These are phyloP conservation scores for Iberis amara DNA, from an alignment of 441 rosid species.

Conservation along the genomic window DNA sequence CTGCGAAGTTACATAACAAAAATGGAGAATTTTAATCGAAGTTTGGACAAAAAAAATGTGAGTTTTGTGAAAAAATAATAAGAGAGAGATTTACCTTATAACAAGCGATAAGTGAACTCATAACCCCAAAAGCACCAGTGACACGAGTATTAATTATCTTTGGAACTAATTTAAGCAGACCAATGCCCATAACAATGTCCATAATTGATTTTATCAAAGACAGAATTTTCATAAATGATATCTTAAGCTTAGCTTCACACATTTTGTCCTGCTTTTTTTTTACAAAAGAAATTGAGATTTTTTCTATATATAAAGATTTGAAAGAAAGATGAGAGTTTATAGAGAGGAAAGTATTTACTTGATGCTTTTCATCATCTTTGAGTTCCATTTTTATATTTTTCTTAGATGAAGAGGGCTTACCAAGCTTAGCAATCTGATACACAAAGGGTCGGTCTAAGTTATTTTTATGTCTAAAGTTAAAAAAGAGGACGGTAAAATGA, in stretches of 20 bases:
- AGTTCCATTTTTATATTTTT: constrained; percentile 77
- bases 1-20: constrained; percentile 34
- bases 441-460: neutral
- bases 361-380: constrained; percentile 52
- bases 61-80: neutral
- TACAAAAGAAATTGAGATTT: neutral
- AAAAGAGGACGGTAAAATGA: too few species aligned
- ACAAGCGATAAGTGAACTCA: constrained; percentile 80
- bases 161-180: constrained; percentile 88
- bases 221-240: constrained; percentile 75
- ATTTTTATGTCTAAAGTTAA: too few species aligned
- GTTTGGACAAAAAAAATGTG: neutral
- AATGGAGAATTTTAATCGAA: neutral
- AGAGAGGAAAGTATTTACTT: constrained; percentile 34
- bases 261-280: constrained; percentile 51
- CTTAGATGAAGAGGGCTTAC: constrained; percentile 72
- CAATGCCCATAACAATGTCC: constrained; percentile 78
- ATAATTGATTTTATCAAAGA: constrained; percentile 74
- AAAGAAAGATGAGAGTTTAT: neutral
- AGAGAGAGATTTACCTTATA: constrained; percentile 59
- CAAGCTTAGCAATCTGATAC: constrained; percentile 72
- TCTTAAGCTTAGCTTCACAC: constrained; percentile 63
- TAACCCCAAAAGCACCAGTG: constrained; percentile 83
- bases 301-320: neutral
- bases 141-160: constrained; percentile 86